Conservation (phyloP, 495 filamentous ascomycete species). For the Viridothelium virens region DNA sequence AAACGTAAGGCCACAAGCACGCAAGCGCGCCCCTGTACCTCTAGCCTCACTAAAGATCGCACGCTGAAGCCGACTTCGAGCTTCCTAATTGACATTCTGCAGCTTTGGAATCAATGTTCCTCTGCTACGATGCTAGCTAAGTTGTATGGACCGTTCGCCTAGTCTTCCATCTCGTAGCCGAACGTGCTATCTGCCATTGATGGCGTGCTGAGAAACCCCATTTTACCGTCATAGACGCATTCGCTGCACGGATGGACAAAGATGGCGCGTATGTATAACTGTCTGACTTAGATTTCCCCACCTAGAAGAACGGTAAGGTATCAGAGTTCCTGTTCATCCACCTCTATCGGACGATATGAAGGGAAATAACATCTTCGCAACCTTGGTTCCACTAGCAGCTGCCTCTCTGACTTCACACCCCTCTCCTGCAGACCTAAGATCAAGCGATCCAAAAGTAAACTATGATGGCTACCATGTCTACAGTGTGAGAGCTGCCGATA, state of each 20-base stretch:
- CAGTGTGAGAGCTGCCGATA: constrained; percentile 29
- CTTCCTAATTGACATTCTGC: neutral
- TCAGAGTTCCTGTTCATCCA: neutral
- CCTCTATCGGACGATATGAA: neutral
- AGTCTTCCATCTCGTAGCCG: neutral
- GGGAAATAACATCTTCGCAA: neutral
- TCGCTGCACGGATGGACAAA: neutral
- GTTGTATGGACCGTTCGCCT: neutral
- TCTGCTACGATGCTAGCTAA: neutral
- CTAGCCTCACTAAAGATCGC: neutral
- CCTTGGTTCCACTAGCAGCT: neutral
- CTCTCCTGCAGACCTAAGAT: neutral
- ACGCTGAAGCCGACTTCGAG: neutral
- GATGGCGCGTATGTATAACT: neutral
- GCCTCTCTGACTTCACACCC: neutral
- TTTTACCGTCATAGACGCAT: neutral
- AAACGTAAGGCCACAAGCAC: neutral
- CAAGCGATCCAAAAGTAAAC: constrained; percentile 23
- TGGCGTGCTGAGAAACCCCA: neutral
- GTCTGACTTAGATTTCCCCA: neutral
- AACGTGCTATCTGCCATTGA: neutral
- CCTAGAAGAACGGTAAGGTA: neutral
- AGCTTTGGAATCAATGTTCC: neutral
- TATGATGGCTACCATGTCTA: constrained; percentile 45
- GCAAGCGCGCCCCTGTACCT: neutral